Base-by-base conservation (phyloP, 106 monocot species). In the Gastrodia elata region DNA sequence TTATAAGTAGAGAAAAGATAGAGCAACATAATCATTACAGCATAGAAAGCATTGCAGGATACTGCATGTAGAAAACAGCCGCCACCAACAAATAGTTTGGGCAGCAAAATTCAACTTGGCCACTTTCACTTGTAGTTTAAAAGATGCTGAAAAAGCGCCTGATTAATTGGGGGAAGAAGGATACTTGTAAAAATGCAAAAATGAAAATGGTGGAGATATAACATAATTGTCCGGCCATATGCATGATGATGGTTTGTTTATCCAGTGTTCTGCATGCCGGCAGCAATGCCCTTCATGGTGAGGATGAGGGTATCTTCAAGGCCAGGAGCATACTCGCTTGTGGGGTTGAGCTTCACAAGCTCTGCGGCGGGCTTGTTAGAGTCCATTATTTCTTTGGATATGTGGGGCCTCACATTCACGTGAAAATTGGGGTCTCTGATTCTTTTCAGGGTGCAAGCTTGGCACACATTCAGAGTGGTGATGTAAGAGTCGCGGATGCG, bases 211-310 rank as follows among this genome's bases (percentile, higher is more conserved):
- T n/a, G n/a, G n/a, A n/a, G n/a, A n/a, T n/a, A n/a, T n/a, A n/a
- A n/a, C 9, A 11, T 4, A 59, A 42, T n/a, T n/a, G n/a, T n/a
- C n/a, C n/a, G n/a, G n/a, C n/a, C n/a, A n/a, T n/a, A n/a, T n/a
- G n/a, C n/a, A n/a, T n/a, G n/a, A n/a, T n/a, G n/a, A n/a, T 5
- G 22, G 4, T 18, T 1, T 52, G 22, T 52, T 67, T 77, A 83
- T 64, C 78, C 78, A 4, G 88, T 89, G 74, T 89, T 89, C 43
- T 85, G 83, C 79, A 89, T 27, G 11, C 89, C 89, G n/a, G 89
- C 89, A 74, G 89, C 89, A 74, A 89, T 86, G 20, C 89, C 89
- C 76, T 89, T 89, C 89, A 89, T 89, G 41, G 89, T 89, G 34
- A 89, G 65, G 42, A 89, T 89, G 32, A 89, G 83, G 20, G 86